Percentiles rank a stretch among this genome's conserved stretches.
Evolutionary conservation across 2,329 filamentous ascomycete species (phyloP).

Genomic region (Cercospora sesami): DNA sequence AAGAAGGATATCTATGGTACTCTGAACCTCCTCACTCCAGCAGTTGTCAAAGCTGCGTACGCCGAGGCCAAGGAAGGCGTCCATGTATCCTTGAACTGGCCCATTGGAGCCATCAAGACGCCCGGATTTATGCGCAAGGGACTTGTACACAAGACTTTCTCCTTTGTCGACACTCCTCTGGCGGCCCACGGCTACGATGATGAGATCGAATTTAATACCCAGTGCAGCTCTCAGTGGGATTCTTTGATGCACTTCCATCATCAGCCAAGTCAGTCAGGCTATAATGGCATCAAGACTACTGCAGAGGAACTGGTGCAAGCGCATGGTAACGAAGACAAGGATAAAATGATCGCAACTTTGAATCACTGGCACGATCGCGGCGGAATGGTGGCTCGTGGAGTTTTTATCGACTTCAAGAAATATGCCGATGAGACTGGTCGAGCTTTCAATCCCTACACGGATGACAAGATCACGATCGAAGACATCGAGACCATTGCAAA

Average conservation of each 20-base stretch:
- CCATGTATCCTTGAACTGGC: slow-evolving; percentile 47
- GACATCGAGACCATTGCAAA: slow-evolving; percentile 49
- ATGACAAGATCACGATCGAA: slow-evolving; percentile 46
- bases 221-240: slow-evolving; percentile 51
- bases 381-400: slow-evolving; percentile 56
- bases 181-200: slow-evolving; percentile 46
- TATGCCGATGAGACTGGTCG: slow-evolving; percentile 62
- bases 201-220: slow-evolving; percentile 51
- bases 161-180: slow-evolving; percentile 40
- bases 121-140: slow-evolving; percentile 40
- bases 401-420: slow-evolving; percentile 57
- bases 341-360: slow-evolving; percentile 35
- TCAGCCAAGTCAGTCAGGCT: slow-evolving; percentile 46
- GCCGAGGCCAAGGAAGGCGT: slow-evolving; percentile 46
- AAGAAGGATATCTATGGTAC: slow-evolving; percentile 47
- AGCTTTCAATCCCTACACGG: slow-evolving; percentile 56
- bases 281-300: slow-evolving; percentile 51
- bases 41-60: slow-evolving; percentile 45
- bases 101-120: slow-evolving; percentile 39
- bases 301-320: slow-evolving; percentile 33
- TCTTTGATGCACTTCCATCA: slow-evolving; percentile 46
- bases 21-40: slow-evolving; percentile 49
- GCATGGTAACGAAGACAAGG: slow-evolving; percentile 33
- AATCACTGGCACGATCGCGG: slow-evolving; percentile 54
- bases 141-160: slow-evolving; percentile 40